These are phyloP conservation scores for Aspergillus ochraceoroseus DNA, from an alignment of 2,329 filamentous ascomycete genomes.

Conservation along the genomic window DNA sequence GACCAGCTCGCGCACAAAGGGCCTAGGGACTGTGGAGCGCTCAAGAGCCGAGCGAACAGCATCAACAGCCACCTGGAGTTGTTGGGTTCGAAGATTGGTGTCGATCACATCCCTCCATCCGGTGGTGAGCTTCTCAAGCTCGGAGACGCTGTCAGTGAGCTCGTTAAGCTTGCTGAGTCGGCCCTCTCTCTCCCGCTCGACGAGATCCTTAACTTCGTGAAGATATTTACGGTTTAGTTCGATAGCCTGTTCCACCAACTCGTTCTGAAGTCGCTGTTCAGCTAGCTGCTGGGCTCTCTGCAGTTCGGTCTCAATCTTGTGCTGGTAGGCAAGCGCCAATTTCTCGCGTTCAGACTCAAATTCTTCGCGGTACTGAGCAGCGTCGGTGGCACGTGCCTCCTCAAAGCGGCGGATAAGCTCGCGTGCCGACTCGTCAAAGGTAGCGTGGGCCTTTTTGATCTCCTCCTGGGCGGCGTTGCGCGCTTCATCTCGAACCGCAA, in stretches of 20 bases:
- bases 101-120: conserved; percentile 91
- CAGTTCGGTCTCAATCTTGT: conserved; percentile 71
- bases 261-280: conserved; percentile 77
- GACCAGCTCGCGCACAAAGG: conserved; percentile 88
- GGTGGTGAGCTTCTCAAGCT: conserved; percentile 79
- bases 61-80: conserved; percentile 92
- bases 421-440: conserved; percentile 81
- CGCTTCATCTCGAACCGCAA: conserved; percentile 63
- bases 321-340: conserved; percentile 70
- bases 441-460: conserved; percentile 63
- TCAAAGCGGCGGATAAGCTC: conserved; percentile 88
- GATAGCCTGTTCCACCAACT: conserved; percentile 84
- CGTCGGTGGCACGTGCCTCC: conserved; percentile 72
- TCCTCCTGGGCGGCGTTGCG: conserved; percentile 68
- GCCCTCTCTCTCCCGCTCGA: conserved; percentile 82
- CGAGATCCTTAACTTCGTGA: conserved; percentile 68
- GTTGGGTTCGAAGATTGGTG: conserved; percentile 85
- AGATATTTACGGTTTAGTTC: conserved; percentile 81
- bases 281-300: conserved; percentile 73
- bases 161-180: conserved; percentile 81
- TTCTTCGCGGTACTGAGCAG: conserved; percentile 77
- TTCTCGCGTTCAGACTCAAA: conserved; percentile 82
- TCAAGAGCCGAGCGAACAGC: conserved; percentile 81
- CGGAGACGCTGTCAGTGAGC: conserved; percentile 69
- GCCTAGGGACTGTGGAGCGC: conserved; percentile 66